These are phyloP conservation scores for Physcomitrellopsis africana DNA, from an alignment of 225 moss, liverwort and hornwort genomes.

Conservation along the genomic window DNA sequence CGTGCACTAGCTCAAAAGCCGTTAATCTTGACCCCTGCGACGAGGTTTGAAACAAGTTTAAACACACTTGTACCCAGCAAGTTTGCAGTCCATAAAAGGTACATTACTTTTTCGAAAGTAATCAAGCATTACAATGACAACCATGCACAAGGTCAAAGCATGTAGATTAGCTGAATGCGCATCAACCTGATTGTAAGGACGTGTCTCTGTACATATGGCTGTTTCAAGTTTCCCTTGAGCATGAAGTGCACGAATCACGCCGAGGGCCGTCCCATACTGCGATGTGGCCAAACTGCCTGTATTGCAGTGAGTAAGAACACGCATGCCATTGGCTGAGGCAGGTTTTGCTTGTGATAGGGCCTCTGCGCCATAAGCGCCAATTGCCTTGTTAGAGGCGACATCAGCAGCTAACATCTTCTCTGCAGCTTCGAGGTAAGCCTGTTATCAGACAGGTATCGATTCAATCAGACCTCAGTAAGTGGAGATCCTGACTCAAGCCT, in stretches of 20 bases:
- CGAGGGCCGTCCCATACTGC: constrained; percentile 87
- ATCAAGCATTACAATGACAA: not conserved
- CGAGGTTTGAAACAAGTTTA: not conserved
- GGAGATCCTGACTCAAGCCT: not conserved
- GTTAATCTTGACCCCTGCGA: constrained; percentile 81
- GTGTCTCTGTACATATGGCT: constrained; percentile 87
- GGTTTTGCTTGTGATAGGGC: constrained; percentile 46
- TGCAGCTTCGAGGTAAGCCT: constrained; percentile 62
- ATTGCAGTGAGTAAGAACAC: constrained; percentile 92
- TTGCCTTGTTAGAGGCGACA: constrained; percentile 76
- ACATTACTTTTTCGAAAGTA: not conserved
- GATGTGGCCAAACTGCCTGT: constrained; percentile 90
- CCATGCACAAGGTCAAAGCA: not conserved
- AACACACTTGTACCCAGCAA: not conserved
- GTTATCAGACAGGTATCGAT: constrained; percentile 19
- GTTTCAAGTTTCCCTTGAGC: constrained; percentile 76
- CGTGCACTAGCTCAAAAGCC: constrained; percentile 86
- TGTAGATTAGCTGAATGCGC: not conserved
- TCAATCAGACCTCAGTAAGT: not conserved
- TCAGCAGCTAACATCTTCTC: constrained; percentile 75
- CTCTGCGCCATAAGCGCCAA: constrained; percentile 77
- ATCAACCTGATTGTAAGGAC: constrained; percentile 85
- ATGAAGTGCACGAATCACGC: constrained; percentile 84
- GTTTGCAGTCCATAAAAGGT: not conserved
- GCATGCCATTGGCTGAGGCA: constrained; percentile 51